Evolutionary conservation across 345 rosid species (phyloP), one percentile per base, ranked within the genome.

Genomic region (Gossypium rotundifolium): DNA sequence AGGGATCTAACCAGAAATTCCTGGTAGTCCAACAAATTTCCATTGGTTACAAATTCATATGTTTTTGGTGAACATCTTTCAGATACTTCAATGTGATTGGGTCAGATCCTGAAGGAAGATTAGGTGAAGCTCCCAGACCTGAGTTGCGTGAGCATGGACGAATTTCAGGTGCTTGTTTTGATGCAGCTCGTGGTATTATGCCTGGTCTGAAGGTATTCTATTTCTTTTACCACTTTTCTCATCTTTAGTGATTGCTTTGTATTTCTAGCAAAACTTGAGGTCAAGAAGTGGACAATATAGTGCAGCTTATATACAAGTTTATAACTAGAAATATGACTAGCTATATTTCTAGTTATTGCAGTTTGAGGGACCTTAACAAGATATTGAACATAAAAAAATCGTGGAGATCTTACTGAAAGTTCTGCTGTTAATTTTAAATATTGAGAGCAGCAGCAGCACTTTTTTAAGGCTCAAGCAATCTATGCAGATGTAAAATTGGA

Each of bases 11-110:
- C 16, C 51, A 45, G 7, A 46, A 48, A 58, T 33, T 33, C 33
- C 7, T 66, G 54, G 22, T 62, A 9, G 70, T 49, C 49, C 29
- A 11, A 23, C 18, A 44, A 72, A 42, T 7, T 42, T 48, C 51
- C 64, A 18, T 17, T 70, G 51, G 9, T 72, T 73, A 68, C 66
- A 11, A 77, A 59, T 73, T 78, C 45, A n/a, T 29, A 6, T 17
- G 11, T n/a, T 57, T 48, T 42, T 66, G 29, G 7, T 63, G 48
- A 76, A 45, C 65, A 33, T 61, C 45, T 16, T 74, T 29, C 88
- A 95, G 99, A 79, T 95, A 95, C 88, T 95, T 95, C 81, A 95
- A 95, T 52, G 99, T 95, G 79, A 95, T 95, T 13, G 99, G 99
- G 54, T 95, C 98, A 33, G 99, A 95, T 74, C 99, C 98, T 13